phyloP scores from a whole-genome alignment of 192 early-diverging fungal genomes.

The Backusella luteola region DNA sequence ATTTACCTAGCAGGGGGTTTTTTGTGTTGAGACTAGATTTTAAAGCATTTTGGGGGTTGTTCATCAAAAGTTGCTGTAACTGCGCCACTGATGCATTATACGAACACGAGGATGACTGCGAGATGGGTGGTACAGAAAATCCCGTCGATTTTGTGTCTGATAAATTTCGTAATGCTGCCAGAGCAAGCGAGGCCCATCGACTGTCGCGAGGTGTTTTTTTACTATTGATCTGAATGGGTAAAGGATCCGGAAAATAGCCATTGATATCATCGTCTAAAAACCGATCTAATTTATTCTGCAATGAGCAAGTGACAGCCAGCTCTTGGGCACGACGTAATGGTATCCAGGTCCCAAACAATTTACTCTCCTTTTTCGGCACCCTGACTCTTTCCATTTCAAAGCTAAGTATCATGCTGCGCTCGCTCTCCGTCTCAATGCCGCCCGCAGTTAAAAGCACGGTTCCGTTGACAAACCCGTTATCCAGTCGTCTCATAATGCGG shows the following conservation, averaged over 20 bases:
- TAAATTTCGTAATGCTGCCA: slow-evolving; percentile 23
- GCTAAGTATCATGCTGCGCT: slow-evolving; percentile 82
- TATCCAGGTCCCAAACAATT: slow-evolving; percentile 90
- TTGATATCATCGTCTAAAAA: slow-evolving; percentile 80
- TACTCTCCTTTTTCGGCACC: slow-evolving; percentile 64
- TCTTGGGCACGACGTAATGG: slow-evolving; percentile 83
- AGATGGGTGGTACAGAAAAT: slow-evolving; percentile 4
- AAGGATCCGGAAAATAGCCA: slow-evolving; percentile 60
- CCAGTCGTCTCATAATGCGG: slow-evolving; percentile 74
- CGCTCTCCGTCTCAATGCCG: slow-evolving; percentile 80
- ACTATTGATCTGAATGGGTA: slow-evolving; percentile 43
- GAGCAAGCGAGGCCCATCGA: slow-evolving; percentile 23
- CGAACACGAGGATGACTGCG: slow-evolving; percentile 4
- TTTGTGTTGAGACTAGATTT: slow-evolving; percentile 16
- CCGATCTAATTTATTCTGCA: slow-evolving; percentile 69
- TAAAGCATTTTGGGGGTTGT: slow-evolving; percentile 15
- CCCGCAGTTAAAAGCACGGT: slow-evolving; percentile 83
- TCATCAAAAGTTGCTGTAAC: slow-evolving; percentile 28
- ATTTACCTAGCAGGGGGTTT: slow-evolving; percentile 24
- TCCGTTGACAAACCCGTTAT: slow-evolving; percentile 86
- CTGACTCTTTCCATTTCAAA: slow-evolving; percentile 80
- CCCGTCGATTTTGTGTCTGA: slow-evolving; percentile 3
- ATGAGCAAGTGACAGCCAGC: slow-evolving; percentile 76
- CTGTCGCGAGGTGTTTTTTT: slow-evolving; percentile 17
- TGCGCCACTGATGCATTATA: slow-evolving; percentile 17